Evolutionary conservation across 768 basidiomycete species (phyloP).

Genomic region (Sutorius australiensis): DNA sequence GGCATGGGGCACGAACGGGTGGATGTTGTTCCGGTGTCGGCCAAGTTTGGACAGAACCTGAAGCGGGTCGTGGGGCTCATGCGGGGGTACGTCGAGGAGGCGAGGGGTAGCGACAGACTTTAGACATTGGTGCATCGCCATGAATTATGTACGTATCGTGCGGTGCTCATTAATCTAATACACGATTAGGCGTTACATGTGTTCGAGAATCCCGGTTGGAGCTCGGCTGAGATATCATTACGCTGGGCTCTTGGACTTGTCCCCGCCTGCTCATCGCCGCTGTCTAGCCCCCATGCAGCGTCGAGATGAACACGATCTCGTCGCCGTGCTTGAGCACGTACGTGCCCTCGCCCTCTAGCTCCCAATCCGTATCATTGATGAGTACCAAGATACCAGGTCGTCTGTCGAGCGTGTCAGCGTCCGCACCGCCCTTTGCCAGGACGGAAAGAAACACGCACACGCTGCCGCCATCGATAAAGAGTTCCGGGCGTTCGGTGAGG

Average conservation of each 20-base stretch:
- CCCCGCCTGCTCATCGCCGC: neutral
- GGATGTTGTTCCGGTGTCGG: slow-evolving; percentile 80
- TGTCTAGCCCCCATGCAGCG: slow-evolving; percentile 64
- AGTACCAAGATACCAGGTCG: slow-evolving; percentile 95
- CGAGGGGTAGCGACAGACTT: slow-evolving; percentile 22
- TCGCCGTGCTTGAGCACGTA: slow-evolving; percentile 76
- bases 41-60: slow-evolving; percentile 83
- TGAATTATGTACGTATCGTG: too few relatives aligned
- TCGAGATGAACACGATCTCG: slow-evolving; percentile 95
- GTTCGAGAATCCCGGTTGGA: too few relatives aligned
- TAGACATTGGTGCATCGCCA: too few relatives aligned
- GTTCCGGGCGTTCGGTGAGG: slow-evolving; percentile 78
- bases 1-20: slow-evolving; percentile 29
- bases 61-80: slow-evolving; percentile 63
- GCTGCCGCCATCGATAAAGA: slow-evolving; percentile 84
- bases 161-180: too few relatives aligned
- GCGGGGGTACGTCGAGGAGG: slow-evolving; percentile 59
- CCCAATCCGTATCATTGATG: slow-evolving; percentile 98
- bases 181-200: too few relatives aligned
- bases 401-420: slow-evolving; percentile 27
- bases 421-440: too few relatives aligned
- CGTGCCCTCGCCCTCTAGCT: slow-evolving; percentile 90
- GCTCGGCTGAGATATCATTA: too few relatives aligned
- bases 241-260: too few relatives aligned
- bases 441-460: slow-evolving; percentile 52